Percentiles rank a stretch among this genome's conserved stretches.
Evolutionary conservation across 331 rosid genomes (phyloP).

Genomic region (Malus hybrid): DNA sequence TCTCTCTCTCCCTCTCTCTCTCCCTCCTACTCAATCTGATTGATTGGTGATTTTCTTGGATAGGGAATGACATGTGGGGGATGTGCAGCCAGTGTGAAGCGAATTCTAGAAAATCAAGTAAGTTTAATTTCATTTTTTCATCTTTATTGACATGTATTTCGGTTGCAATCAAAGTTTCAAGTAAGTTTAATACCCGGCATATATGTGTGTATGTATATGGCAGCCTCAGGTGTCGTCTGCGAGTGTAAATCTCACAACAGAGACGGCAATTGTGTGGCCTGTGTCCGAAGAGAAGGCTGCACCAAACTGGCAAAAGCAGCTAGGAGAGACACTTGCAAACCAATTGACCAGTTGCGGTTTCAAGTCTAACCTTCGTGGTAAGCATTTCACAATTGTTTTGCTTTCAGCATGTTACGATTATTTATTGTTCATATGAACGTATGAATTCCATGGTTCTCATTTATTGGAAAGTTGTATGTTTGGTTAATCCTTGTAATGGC

Average conservation of each 20-base stretch:
- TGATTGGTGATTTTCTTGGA: neutral
- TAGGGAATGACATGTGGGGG: constrained; percentile 97
- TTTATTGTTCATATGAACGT: neutral
- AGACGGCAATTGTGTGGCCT: constrained; percentile 75
- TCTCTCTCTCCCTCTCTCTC: constrained; percentile 4
- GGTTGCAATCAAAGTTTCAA: neutral
- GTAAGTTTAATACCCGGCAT: neutral
- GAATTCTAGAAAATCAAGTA: constrained; percentile 72
- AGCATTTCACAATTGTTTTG: neutral
- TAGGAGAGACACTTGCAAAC: constrained; percentile 83
- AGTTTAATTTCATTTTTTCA: constrained; percentile 9
- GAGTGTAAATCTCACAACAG: constrained; percentile 72
- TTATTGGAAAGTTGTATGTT: neutral
- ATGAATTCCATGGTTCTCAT: neutral
- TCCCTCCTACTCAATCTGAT: neutral
- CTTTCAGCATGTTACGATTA: neutral
- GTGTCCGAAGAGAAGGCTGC: constrained; percentile 49
- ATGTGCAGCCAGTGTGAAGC: constrained; percentile 84
- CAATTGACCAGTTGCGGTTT: constrained; percentile 87
- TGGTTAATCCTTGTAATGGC: constrained; percentile 1
- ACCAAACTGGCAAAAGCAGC: constrained; percentile 48
- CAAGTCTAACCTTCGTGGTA: constrained; percentile 68
- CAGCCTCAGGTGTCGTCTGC: constrained; percentile 92
- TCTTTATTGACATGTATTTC: neutral
- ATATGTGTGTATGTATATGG: constrained; percentile 6